phyloP scores from a whole-genome alignment of 1,139 yeast genomes.

The Wickerhamomyces sp. region DNA sequence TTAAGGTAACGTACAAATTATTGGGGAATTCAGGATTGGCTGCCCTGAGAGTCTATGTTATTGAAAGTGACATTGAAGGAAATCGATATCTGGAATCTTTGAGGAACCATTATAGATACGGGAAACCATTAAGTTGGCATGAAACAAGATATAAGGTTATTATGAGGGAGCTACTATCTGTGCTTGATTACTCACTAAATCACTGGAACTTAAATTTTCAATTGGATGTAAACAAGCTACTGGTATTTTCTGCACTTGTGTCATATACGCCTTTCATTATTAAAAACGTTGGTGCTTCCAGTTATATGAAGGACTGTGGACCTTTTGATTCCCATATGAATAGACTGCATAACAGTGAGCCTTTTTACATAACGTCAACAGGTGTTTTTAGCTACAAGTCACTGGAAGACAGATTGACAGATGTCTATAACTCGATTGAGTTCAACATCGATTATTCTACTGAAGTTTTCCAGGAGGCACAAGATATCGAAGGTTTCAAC shows the following conservation, averaged over 20 bases:
- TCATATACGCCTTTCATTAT: slow-evolving; percentile 8
- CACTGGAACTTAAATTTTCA: slow-evolving; percentile 12
- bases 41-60: slow-evolving; percentile 40
- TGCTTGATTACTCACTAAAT: slow-evolving; percentile 35
- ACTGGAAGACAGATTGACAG: slow-evolving; percentile 22
- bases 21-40: slow-evolving; percentile 8
- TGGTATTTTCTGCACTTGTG: slow-evolving; percentile 13
- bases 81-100: slow-evolving; percentile 30
- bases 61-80: slow-evolving; percentile 44
- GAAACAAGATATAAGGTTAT: slow-evolving; percentile 25
- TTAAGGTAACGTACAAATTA: slow-evolving; percentile 41
- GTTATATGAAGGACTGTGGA: slow-evolving; percentile 3
- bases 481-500: slow-evolving; percentile 42
- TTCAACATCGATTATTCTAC: slow-evolving; percentile 16
- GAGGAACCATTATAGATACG: slow-evolving; percentile 28
- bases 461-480: slow-evolving; percentile 19
- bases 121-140: slow-evolving; percentile 28
- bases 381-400: background rate
- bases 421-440: slow-evolving; percentile 17
- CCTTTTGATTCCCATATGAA: slow-evolving; percentile 10
- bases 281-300: slow-evolving; percentile 9
- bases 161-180: slow-evolving; percentile 31
- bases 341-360: slow-evolving; percentile 5
- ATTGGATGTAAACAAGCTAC: background rate
- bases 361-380: slow-evolving; percentile 6